Percentiles rank a stretch among this genome's conserved stretches.
Conservation (phyloP, 352 stramenopile genomes). For the Pythium vanterpoolii region DNA sequence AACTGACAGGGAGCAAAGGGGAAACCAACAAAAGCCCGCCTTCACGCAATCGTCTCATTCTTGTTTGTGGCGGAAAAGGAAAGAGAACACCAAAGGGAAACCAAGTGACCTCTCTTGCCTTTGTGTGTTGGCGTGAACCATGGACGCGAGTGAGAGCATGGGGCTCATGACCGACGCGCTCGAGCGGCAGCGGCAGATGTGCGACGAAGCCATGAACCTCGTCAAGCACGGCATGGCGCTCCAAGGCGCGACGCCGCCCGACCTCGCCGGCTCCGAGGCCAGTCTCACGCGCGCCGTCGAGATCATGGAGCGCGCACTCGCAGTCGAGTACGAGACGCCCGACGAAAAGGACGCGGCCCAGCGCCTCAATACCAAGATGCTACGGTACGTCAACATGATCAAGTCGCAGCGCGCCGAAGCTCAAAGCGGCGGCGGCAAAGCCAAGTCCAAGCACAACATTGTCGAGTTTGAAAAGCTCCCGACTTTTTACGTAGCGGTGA, state of each 20-base stretch:
- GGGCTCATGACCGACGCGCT: conserved; percentile 30
- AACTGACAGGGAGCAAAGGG: background rate
- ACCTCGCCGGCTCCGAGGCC: conserved; percentile 23
- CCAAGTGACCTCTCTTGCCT: background rate
- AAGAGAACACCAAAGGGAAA: background rate
- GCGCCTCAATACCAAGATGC: conserved; percentile 42
- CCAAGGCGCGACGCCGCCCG: conserved; percentile 26
- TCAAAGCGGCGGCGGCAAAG: background rate
- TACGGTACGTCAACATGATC: conserved; percentile 49
- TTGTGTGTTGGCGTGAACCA: background rate
- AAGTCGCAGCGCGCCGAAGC: conserved; percentile 33
- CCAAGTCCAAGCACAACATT: conserved; percentile 38
- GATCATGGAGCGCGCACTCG: conserved; percentile 36
- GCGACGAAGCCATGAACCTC: conserved; percentile 35
- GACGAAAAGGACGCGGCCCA: conserved; percentile 31
- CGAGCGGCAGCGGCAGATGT: conserved; percentile 38
- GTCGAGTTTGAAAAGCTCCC: conserved; percentile 38
- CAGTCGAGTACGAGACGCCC: conserved; percentile 28
- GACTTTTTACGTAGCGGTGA: conserved; percentile 32
- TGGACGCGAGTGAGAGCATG: conserved; percentile 24
- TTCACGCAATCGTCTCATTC: background rate
- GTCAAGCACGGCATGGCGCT: conserved; percentile 34
- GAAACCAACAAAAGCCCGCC: background rate
- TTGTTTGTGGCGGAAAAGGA: background rate
- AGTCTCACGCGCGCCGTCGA: conserved; percentile 29